Evolutionary conservation across 306 rosid species (phyloP).

Genomic region (Cercis canadensis): DNA sequence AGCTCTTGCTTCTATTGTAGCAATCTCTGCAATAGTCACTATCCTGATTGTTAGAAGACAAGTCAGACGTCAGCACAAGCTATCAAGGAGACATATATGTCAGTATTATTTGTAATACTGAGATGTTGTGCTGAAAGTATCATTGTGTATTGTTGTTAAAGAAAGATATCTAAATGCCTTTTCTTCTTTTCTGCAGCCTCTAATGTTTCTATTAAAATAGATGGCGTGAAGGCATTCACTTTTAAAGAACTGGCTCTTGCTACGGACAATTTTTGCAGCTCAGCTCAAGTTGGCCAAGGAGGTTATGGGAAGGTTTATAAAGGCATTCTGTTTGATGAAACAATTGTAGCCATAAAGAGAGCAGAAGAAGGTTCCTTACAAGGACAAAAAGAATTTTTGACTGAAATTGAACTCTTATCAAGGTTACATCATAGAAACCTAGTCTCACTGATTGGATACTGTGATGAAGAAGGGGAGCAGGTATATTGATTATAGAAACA

Average conservation of each 20-base stretch:
- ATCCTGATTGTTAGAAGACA: constrained; percentile 52
- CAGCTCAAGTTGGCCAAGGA: constrained; percentile 81
- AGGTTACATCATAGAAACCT: constrained; percentile 92
- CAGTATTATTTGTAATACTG: constrained; percentile 37
- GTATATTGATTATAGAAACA: constrained; percentile 44
- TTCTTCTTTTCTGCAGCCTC: constrained; percentile 62
- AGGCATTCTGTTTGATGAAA: constrained; percentile 69
- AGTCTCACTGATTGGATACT: constrained; percentile 79
- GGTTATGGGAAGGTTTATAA: constrained; percentile 95
- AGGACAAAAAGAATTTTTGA: constrained; percentile 89
- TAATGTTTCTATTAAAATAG: constrained; percentile 62
- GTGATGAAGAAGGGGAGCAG: constrained; percentile 88
- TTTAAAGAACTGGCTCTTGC: constrained; percentile 76
- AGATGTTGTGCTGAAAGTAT: constrained; percentile 12
- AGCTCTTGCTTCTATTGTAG: constrained; percentile 48
- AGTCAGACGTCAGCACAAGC: constrained; percentile 34
- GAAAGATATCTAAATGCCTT: constrained; percentile 30
- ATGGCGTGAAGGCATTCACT: constrained; percentile 75
- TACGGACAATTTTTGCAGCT: constrained; percentile 63
- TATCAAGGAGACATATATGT: constrained; percentile 63
- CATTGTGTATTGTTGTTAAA: constrained; percentile 15
- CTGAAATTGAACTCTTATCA: constrained; percentile 88
- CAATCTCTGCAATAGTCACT: constrained; percentile 50
- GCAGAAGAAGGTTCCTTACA: constrained; percentile 91
- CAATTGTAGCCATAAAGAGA: constrained; percentile 77